A percentile compares a stretch with the other conserved stretches of the same genome.
These are phyloP conservation scores for Colletotrichum chlorophyti DNA, from an alignment of 2,329 filamentous ascomycete species.

Conservation along the genomic window DNA sequence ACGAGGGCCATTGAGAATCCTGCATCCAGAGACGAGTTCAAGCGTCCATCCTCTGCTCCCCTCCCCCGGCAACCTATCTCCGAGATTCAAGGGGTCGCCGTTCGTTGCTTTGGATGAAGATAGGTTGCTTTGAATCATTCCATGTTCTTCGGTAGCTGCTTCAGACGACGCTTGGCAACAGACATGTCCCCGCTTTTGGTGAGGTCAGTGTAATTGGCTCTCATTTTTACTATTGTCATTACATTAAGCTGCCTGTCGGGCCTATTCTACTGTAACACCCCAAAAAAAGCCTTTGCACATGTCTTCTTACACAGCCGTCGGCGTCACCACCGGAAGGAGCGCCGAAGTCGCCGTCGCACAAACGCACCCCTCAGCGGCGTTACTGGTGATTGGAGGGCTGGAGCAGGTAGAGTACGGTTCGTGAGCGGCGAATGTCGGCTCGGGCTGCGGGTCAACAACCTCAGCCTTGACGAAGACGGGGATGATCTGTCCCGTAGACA, in stretches of 20 bases:
- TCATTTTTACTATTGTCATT: background rate
- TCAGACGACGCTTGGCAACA: background rate
- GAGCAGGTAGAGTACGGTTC: constrained; percentile 50
- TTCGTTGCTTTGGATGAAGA: background rate
- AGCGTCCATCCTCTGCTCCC: background rate
- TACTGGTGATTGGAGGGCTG: constrained; percentile 51
- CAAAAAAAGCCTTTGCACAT: no score
- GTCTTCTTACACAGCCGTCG: constrained; percentile 30
- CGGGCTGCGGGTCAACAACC: constrained; percentile 40
- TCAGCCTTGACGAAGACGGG: constrained; percentile 70
- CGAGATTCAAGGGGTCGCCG: background rate
- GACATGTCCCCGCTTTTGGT: no score
- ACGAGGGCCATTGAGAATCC: no score
- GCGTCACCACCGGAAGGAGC: constrained; percentile 19
- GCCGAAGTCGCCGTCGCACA: constrained; percentile 39
- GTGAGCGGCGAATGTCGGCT: constrained; percentile 43
- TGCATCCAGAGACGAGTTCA: background rate
- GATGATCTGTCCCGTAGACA: constrained; percentile 73
- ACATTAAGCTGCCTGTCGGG: constrained; percentile 8
- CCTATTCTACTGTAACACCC: background rate
- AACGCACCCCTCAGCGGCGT: constrained; percentile 48
- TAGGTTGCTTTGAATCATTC: background rate
- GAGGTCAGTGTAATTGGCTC: background rate
- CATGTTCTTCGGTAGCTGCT: background rate
- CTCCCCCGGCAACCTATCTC: background rate